Evolutionary conservation across 192 early-diverging fungal species (phyloP), one percentile per base, ranked within the genome.

Genomic region (Hyaloraphidium curvatum): DNA sequence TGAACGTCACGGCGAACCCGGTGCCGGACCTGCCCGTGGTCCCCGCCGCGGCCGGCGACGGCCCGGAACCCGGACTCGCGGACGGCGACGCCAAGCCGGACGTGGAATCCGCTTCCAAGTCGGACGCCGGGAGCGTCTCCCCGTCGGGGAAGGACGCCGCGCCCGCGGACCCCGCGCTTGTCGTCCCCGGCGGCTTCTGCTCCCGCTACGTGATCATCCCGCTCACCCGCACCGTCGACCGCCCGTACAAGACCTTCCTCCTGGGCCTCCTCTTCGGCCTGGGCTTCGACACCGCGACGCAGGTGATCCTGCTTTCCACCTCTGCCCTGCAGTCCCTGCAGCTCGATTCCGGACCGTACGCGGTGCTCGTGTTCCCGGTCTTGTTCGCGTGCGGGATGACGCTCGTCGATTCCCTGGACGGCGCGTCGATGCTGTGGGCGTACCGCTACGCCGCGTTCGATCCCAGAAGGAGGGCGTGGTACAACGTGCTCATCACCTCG

Each of bases 211-310:
- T n/a, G n/a, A n/a, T n/a, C n/a, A n/a, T n/a, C n/a, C n/a, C n/a
- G n/a, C n/a, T n/a, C n/a, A n/a, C n/a, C n/a, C n/a, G n/a, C n/a
- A n/a, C 33, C 9, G 33, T 37, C 9, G 33, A 37, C n/a, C 33
- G 33, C 9, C 33, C 33, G 9, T 37, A n/a, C 9, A 7, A 35
- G 53, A 64, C 31, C 56, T 53, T 29, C 53, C 76, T 69, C 17
- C 41, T 80, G 2, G 74, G 74, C 4, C 56, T 77, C 0, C 31
- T 76, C 19, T 83, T 83, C 64, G 80, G 81, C 1, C 56, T 83
- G 19, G 81, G 81, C 4, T 83, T 83, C 53, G 81, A 83, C 67
- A 83, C 81, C 5, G 75, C 80, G 4, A 78, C 77, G 0, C 75
- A 83, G 51, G 67, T 83, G 25, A 69, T 68, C 1, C 21, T 83